Conservation (phyloP, 2,329 filamentous ascomycete species). For the Sclerotinia subarctica region DNA sequence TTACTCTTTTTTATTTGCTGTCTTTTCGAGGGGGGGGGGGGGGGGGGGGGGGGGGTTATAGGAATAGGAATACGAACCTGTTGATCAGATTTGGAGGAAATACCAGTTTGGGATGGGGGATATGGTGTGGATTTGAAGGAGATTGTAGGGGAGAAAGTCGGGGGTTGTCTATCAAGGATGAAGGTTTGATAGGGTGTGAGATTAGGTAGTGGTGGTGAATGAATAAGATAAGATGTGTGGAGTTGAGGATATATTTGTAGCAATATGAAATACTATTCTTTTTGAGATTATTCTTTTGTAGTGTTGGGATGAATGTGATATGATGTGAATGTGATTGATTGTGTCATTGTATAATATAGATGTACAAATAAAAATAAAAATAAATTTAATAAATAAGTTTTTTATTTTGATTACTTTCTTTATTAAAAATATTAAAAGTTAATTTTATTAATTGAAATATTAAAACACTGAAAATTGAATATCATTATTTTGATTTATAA, state of each 20-base stretch:
- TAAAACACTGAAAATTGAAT: too few relatives aligned
- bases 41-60: neutral
- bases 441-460: too few relatives aligned
- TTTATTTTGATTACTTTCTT: too few relatives aligned
- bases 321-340: neutral
- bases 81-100: slow-evolving; percentile 17
- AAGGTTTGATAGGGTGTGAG: neutral
- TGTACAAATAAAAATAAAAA: too few relatives aligned
- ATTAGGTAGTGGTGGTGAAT: neutral
- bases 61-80: neutral
- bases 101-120: slow-evolving; percentile 6
- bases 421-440: too few relatives aligned
- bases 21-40: neutral
- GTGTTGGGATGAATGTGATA: neutral
- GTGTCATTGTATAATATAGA: too few relatives aligned
- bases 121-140: neutral
- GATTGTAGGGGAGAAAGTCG: neutral
- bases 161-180: too few relatives aligned
- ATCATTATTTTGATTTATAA: too few relatives aligned
- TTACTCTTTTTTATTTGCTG: neutral
- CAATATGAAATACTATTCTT: slow-evolving; percentile 20
- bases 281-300: neutral
- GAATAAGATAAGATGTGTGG: neutral
- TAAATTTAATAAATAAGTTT: too few relatives aligned
- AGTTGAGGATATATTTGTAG: slow-evolving; percentile 19